Conservation (phyloP, 805 yeast species). For the Metschnikowia matae region DNA sequence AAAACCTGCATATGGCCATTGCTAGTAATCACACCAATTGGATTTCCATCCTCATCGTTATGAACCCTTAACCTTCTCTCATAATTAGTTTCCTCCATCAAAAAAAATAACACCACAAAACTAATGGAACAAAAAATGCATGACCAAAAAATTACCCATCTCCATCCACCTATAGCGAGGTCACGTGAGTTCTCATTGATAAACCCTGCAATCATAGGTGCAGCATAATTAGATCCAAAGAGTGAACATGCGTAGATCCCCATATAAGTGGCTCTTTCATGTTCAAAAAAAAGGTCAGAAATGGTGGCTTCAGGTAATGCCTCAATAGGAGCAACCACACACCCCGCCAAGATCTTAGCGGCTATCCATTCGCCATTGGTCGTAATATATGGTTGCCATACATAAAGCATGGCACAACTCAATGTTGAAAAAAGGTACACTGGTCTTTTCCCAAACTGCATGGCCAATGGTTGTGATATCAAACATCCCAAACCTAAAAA, state of each 20-base stretch:
- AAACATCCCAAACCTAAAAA: constrained; percentile 39
- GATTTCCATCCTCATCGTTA: constrained; percentile 4
- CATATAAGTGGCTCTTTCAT: constrained; percentile 31
- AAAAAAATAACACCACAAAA: constrained; percentile 14
- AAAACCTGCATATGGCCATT: background rate
- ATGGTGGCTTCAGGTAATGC: constrained; percentile 48
- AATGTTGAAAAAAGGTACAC: constrained; percentile 37
- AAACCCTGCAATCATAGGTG: constrained; percentile 19
- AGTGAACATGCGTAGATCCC: constrained; percentile 14
- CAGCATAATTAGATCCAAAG: constrained; percentile 24
- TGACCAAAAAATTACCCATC: constrained; percentile 17
- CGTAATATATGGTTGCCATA: constrained; percentile 40
- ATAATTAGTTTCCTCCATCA: constrained; percentile 17
- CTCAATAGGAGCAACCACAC: constrained; percentile 41
- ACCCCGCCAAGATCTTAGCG: constrained; percentile 17
- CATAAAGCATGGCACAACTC: constrained; percentile 35
- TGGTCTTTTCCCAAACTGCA: constrained; percentile 48
- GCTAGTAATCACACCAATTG: constrained; percentile 13
- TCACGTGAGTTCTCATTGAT: constrained; percentile 12
- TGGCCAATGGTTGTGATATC: constrained; percentile 48
- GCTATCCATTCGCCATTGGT: constrained; percentile 23
- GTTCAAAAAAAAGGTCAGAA: constrained; percentile 49
- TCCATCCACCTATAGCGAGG: constrained; percentile 13
- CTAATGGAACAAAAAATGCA: constrained; percentile 7
- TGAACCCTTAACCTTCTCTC: constrained; percentile 12